Percentiles rank a stretch among this genome's conserved stretches.
Evolutionary conservation across 2,329 filamentous ascomycete genomes (phyloP).

Genomic region (Monosporascus sp.): DNA sequence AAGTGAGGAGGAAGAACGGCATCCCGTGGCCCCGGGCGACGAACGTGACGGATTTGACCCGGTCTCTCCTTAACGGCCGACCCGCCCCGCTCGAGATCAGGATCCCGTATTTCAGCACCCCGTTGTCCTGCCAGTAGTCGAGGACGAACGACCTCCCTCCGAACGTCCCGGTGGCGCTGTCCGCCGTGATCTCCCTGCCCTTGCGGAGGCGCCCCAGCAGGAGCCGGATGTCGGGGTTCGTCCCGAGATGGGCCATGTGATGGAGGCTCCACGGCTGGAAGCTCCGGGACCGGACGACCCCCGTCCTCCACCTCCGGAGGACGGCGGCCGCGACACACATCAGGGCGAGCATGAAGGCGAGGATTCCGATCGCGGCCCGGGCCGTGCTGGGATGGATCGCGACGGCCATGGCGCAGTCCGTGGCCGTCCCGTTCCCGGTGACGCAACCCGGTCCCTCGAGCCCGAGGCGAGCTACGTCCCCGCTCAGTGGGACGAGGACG

Average conservation of each 20-base stretch:
- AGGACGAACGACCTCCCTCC: slow-evolving; percentile 15
- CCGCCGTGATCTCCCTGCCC: slow-evolving; percentile 11
- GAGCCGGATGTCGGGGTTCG: slow-evolving; percentile 23
- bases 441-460: slow-evolving; percentile 29
- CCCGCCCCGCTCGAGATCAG: slow-evolving; percentile 13
- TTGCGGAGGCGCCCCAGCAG: slow-evolving; percentile 13
- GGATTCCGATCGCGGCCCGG: background rate
- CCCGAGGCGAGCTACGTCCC: slow-evolving; percentile 35
- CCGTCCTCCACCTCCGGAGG: background rate
- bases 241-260: slow-evolving; percentile 29
- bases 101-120: slow-evolving; percentile 17
- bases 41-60: slow-evolving; percentile 4
- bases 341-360: background rate
- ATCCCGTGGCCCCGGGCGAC: slow-evolving; percentile 3
- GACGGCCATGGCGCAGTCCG: background rate
- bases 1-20: slow-evolving; percentile 25
- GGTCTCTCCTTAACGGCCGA: slow-evolving; percentile 4
- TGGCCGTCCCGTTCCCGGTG: background rate
- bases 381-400: background rate
- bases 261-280: slow-evolving; percentile 37
- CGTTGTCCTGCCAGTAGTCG: slow-evolving; percentile 16
- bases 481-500: slow-evolving; percentile 33
- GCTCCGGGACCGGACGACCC: slow-evolving; percentile 31
- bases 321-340: background rate
- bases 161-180: slow-evolving; percentile 19